Evolutionary conservation across 1,284 basidiomycete genomes (phyloP), one percentile per base, ranked within the genome.

Genomic region (Boletus semigastroideus): DNA sequence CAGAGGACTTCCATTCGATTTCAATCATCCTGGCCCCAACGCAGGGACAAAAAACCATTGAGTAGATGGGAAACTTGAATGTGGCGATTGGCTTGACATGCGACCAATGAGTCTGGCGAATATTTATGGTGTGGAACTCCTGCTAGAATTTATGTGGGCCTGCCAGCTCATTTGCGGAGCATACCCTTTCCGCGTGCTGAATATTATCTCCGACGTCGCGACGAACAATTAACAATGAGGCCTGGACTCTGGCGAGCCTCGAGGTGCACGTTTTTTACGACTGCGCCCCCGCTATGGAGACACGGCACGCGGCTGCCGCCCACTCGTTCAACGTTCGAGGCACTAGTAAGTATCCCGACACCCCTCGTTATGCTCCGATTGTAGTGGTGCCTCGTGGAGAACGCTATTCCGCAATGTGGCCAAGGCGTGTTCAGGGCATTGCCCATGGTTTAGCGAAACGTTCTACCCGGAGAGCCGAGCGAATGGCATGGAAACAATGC

Each of bases 1-100:
- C 67, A 36, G 70, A 63, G 41, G 74, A 68, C 42, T 76, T 70
- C 75, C 75, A 77, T 54, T 77, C 75, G 40, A 77, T 68, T 48
- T 73, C 62, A 27, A 76, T 52, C 60, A 61, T 62, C 16, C 27
- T 37, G 16, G 39, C 8, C 42, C 20, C 36, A 50, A 52, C n/a
- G 27, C 31, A 48, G 41, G 27, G 31, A 30, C 47, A n/a, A 22
- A 20, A 9, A 36, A 33, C 49, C 34, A 52, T 45, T 45, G 37
- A 51, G 36, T 31, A 43, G 62, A 46, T 36, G 42, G 46, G 25
- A 36, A 7, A 38, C 17, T 10, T 53, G 50, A 31, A 47, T 46
- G 53, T 47, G 52, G 54, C 40, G 50, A 48, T 53, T 45, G 22
- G 43, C 42, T 27, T 40, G 31, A 34, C 25, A 43, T 22, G 33